phyloP scores from a whole-genome alignment of 2,329 filamentous ascomycete genomes.

The Botrytis porri region DNA sequence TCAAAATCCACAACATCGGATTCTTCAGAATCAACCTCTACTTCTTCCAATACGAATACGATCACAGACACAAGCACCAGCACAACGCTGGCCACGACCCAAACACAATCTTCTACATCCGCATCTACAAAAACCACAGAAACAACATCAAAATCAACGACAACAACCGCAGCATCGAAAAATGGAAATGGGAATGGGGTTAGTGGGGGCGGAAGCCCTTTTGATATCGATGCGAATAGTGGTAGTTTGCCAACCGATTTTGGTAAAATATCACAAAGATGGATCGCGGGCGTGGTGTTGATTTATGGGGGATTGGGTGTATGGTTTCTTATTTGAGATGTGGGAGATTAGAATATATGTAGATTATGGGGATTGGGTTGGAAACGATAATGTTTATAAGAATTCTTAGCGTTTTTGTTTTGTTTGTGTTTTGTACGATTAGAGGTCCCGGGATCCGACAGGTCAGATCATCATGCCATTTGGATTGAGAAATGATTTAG shows the following conservation, averaged over 20 bases:
- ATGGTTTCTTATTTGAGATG: neutral
- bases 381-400: neutral
- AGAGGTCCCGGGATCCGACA: neutral
- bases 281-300: neutral
- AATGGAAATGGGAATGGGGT: constrained; percentile 7
- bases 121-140: neutral
- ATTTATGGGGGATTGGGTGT: neutral
- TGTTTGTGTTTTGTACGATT: neutral
- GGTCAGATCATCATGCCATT: neutral
- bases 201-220: constrained; percentile 21
- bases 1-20: neutral
- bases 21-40: neutral
- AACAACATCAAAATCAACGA: neutral
- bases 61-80: neutral
- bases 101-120: neutral
- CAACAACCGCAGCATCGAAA: neutral
- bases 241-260: neutral
- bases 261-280: neutral
- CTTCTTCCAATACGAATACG: neutral
- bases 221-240: constrained; percentile 20
- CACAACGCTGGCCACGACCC: neutral
- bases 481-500: neutral
- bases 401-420: neutral
- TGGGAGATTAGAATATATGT: neutral
- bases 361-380: no score